phyloP scores from a whole-genome alignment of 2,329 filamentous ascomycete species.

The Pseudogymnoascus sp. region DNA sequence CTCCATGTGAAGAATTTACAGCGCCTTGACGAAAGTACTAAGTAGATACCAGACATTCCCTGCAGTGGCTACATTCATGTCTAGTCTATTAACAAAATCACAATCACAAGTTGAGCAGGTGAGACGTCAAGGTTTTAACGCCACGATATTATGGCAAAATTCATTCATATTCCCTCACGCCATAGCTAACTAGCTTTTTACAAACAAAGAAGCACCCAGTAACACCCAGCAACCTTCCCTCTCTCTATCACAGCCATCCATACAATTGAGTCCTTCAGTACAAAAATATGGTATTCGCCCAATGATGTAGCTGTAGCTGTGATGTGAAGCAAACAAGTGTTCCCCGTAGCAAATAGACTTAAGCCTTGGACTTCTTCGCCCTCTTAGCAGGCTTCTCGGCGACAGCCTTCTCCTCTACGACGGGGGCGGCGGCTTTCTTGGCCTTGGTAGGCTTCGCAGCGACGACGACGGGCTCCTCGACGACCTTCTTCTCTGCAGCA shows the following conservation, averaged over 20 bases:
- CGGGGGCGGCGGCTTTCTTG: constrained; percentile 12
- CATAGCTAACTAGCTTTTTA: background rate
- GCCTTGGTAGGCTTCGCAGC: constrained; percentile 26
- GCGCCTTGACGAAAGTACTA: background rate
- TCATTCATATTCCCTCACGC: constrained; percentile 8
- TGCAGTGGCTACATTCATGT: background rate
- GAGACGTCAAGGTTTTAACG: background rate
- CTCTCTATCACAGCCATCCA: background rate
- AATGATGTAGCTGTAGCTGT: background rate
- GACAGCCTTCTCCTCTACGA: background rate
- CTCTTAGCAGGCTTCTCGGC: constrained; percentile 33
- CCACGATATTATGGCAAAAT: background rate
- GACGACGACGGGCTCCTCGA: constrained; percentile 33
- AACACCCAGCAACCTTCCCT: background rate
- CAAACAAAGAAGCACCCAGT: background rate
- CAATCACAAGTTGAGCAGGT: too few species aligned
- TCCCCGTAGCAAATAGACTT: background rate
- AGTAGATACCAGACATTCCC: background rate
- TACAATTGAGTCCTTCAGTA: background rate
- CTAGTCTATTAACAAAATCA: background rate
- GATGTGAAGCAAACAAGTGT: background rate
- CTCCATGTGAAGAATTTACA: background rate
- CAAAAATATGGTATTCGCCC: constrained; percentile 2
- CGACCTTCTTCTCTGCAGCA: constrained; percentile 12
- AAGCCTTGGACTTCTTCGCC: constrained; percentile 30